Percentiles rank a stretch among this genome's conserved stretches.
Conservation (phyloP, 352 stramenopile species). For the Pythium plurisporium region DNA sequence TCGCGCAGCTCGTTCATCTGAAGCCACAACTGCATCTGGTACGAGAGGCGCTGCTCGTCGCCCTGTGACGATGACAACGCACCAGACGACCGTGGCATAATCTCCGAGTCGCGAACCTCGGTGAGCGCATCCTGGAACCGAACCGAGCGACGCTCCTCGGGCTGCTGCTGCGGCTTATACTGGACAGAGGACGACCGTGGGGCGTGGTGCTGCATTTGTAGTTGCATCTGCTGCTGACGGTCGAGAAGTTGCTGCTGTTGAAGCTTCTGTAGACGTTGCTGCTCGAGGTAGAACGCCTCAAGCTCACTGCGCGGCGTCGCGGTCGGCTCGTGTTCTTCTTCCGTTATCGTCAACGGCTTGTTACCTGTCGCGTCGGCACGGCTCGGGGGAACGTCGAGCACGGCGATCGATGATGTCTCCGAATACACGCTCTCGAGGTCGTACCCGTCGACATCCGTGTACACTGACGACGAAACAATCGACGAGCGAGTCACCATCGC, state of each 20-base stretch:
- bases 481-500: constrained; percentile 1
- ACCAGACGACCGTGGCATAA: not conserved
- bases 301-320: constrained; percentile 1
- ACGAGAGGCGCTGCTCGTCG: constrained; percentile 28
- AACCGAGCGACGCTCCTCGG: too few relatives aligned
- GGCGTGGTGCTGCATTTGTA: not conserved
- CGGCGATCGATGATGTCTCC: constrained; percentile 49
- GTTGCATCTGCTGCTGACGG: constrained; percentile 5
- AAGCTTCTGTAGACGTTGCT: constrained; percentile 5
- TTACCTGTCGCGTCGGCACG: constrained; percentile 21
- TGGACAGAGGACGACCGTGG: not conserved
- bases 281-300: constrained; percentile 11
- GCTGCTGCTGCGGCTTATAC: not conserved
- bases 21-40: constrained; percentile 65
- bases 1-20: constrained; percentile 71
- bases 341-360: constrained; percentile 15
- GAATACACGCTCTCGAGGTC: constrained; percentile 22
- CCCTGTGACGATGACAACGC: not conserved
- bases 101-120: constrained; percentile 8
- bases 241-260: constrained; percentile 4
- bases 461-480: constrained; percentile 14
- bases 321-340: constrained; percentile 6
- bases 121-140: not conserved
- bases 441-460: constrained; percentile 10
- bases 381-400: constrained; percentile 37